These are phyloP conservation scores for Ormosia emarginata DNA, from an alignment of 306 rosid species.

Conservation along the genomic window DNA sequence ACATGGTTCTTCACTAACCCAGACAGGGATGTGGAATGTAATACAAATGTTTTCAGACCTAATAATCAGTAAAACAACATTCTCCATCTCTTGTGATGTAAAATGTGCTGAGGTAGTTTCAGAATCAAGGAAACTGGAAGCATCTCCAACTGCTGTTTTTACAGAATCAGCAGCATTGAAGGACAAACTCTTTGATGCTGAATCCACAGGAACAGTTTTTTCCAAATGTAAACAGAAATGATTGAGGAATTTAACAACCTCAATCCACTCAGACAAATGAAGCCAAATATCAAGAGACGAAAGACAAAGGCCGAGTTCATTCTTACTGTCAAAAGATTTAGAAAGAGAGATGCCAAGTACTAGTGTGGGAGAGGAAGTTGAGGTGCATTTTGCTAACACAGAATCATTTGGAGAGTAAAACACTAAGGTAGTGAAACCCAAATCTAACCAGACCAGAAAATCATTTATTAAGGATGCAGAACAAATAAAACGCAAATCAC, in stretches of 20 bases:
- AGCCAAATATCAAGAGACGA: slow-evolving; percentile 79
- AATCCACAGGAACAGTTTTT: slow-evolving; percentile 19
- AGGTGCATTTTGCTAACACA: slow-evolving; percentile 54
- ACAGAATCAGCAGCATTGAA: slow-evolving; percentile 22
- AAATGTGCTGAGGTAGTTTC: slow-evolving; percentile 27
- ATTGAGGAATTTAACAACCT: slow-evolving; percentile 47
- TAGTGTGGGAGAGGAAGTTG: slow-evolving; percentile 30
- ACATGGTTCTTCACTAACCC: slow-evolving; percentile 34
- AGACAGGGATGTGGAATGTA: slow-evolving; percentile 67
- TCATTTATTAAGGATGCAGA: slow-evolving; percentile 63
- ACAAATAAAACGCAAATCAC: slow-evolving; percentile 50
- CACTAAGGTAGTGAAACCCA: slow-evolving; percentile 54
- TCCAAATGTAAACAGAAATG: slow-evolving; percentile 32
- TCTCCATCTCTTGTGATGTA: slow-evolving; percentile 38
- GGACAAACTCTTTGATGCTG: slow-evolving; percentile 27
- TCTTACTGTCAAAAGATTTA: slow-evolving; percentile 40
- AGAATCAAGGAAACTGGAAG: slow-evolving; percentile 29
- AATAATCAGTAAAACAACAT: slow-evolving; percentile 28
- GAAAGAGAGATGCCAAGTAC: slow-evolving; percentile 57
- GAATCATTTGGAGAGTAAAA: slow-evolving; percentile 50
- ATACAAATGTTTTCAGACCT: slow-evolving; percentile 47
- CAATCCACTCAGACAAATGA: slow-evolving; percentile 64
- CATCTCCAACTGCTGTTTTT: slow-evolving; percentile 18
- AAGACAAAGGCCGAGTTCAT: slow-evolving; percentile 54
- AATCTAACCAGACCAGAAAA: slow-evolving; percentile 37